phyloP scores from a whole-genome alignment of 2,329 filamentous ascomycete genomes.

The Aspergillus quadricinctus region DNA sequence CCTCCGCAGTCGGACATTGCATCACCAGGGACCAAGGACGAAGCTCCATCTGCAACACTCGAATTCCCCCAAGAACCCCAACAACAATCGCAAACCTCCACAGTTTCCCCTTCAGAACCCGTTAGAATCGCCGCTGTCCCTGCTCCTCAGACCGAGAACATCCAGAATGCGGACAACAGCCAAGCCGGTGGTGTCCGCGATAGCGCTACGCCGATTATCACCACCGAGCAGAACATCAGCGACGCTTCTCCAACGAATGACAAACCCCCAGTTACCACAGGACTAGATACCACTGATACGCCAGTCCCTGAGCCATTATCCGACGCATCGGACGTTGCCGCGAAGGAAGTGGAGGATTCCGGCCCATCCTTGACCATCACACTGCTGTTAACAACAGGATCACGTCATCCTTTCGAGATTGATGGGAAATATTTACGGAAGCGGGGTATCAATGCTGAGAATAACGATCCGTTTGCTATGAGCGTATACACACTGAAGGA shows the following conservation, averaged over 20 bases:
- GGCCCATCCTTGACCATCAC: constrained; percentile 58
- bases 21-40: constrained; percentile 12
- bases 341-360: constrained; percentile 35
- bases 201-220: constrained; percentile 13
- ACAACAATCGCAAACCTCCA: constrained; percentile 10
- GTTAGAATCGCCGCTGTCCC: constrained; percentile 9
- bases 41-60: constrained; percentile 13
- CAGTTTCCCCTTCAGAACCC: constrained; percentile 8
- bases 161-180: constrained; percentile 6
- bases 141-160: constrained; percentile 9
- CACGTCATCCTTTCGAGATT: constrained; percentile 83
- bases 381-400: constrained; percentile 74
- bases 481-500: constrained; percentile 93
- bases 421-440: constrained; percentile 81
- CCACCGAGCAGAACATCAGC: constrained; percentile 10
- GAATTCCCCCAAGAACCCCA: constrained; percentile 17
- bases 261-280: constrained; percentile 15
- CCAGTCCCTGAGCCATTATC: constrained; percentile 16
- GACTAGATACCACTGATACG: constrained; percentile 20
- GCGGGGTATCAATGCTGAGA: constrained; percentile 71
- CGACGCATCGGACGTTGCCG: constrained; percentile 23
- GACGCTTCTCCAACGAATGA: constrained; percentile 9
- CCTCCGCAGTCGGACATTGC: constrained; percentile 17
- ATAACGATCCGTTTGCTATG: constrained; percentile 79
- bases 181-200: constrained; percentile 21